Evolutionary conservation across 257 asterid genomes (phyloP), one percentile per base, ranked within the genome.

Genomic region (Rehmannia glutinosa): DNA sequence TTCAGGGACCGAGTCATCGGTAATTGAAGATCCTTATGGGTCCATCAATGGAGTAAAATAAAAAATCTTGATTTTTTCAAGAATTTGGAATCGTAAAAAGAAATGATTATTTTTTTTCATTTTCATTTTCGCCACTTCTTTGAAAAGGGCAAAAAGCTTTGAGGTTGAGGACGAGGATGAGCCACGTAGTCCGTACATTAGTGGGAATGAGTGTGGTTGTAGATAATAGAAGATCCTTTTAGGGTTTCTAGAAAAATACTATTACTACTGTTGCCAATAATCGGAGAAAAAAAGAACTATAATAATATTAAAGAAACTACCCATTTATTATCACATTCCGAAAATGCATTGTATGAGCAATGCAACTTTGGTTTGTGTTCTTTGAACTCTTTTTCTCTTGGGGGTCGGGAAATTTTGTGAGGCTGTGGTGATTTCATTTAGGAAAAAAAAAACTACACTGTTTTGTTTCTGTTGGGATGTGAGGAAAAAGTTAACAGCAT

Each of bases 351-450:
- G 38, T 27, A 3, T 2, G 64, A 50, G 47, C 23, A 35, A 35
- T 36, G 49, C 45, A 15, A 53, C 33, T 33, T n/a, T n/a, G n/a
- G n/a, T n/a, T n/a, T 8, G 19, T 2, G 36, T 38, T 25, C 12
- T 36, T n/a, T n/a, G n/a, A n/a, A n/a, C 20, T 43, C 7, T 60
- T 17, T 69, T 63, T 70, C 59, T 16, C n/a, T 32, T 6, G 25
- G 62, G 74, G 66, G 42, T 52, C 42, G 68, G 68, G 74, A 47
- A 65, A 75, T 66, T 79, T 85, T 81, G 74, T 81, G 90, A 86
- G 94, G 94, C 80, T 80, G 84, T 70, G 86, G 84, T 81, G 74
- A 39, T 56, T 61, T 75, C 78, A 50, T 60, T 13, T 9, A 69
- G 38, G 71, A 28, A 41, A 35, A 60, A 52, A 45, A 77, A 75